Evolutionary conservation across 805 yeast species (phyloP).

Genomic region (Wickerhamiella musiphila): DNA sequence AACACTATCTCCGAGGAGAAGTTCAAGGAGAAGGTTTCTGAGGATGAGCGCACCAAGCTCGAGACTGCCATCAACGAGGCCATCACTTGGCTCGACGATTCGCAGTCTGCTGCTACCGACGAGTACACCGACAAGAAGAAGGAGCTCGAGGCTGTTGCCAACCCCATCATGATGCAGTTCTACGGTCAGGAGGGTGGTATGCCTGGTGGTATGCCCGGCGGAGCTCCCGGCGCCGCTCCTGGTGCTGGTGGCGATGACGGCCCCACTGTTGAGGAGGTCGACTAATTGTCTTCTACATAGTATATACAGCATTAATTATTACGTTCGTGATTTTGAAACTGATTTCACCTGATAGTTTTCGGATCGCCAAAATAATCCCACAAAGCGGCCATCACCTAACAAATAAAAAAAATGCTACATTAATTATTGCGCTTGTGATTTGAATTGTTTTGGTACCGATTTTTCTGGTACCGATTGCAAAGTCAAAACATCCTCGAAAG

Average conservation of each 20-base stretch:
- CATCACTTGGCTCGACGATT: slow-evolving; percentile 66
- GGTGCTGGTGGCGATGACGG: slow-evolving; percentile 28
- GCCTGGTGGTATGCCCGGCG: slow-evolving; percentile 58
- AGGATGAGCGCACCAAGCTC: slow-evolving; percentile 17
- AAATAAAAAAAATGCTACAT: too few relatives aligned
- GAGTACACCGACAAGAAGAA: slow-evolving; percentile 86
- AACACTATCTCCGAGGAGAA: slow-evolving; percentile 56
- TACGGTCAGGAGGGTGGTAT: slow-evolving; percentile 73
- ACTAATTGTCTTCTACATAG: slow-evolving; percentile 24
- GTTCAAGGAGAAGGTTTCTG: slow-evolving; percentile 48
- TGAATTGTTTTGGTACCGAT: too few relatives aligned
- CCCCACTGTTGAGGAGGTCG: slow-evolving; percentile 73
- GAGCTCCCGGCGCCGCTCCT: slow-evolving; percentile 47
- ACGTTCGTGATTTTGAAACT: neutral
- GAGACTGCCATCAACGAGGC: slow-evolving; percentile 18
- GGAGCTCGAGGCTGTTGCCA: slow-evolving; percentile 87
- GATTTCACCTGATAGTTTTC: too few relatives aligned
- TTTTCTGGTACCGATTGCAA: too few relatives aligned
- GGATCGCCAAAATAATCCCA: too few relatives aligned
- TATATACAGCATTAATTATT: neutral
- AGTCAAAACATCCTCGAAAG: too few relatives aligned
- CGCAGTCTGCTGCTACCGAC: slow-evolving; percentile 83
- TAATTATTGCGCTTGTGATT: too few relatives aligned
- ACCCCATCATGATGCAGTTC: slow-evolving; percentile 94
- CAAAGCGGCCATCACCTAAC: too few relatives aligned